phyloP scores from a whole-genome alignment of 2,329 filamentous ascomycete genomes.

The Colletotrichum sp. region DNA sequence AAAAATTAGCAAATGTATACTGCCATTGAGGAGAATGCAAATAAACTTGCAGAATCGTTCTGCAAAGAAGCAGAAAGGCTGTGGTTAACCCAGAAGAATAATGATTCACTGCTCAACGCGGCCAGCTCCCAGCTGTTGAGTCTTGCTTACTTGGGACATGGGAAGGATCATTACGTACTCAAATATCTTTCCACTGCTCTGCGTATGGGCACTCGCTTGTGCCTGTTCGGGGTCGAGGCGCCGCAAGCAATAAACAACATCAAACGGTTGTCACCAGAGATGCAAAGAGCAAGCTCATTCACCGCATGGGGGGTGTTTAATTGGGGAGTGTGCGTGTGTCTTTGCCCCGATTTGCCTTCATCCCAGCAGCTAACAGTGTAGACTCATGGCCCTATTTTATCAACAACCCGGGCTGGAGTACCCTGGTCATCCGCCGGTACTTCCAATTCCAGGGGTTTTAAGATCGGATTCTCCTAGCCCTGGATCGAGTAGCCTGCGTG shows the following conservation, averaged over 20 bases:
- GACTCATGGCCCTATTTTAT: conserved; percentile 34
- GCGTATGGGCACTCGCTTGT: conserved; percentile 32
- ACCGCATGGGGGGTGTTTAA: conserved; percentile 39
- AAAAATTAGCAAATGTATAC: conserved; percentile 38
- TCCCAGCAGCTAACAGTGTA: conserved; percentile 10
- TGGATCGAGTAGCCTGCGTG: neutral
- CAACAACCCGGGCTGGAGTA: conserved; percentile 32
- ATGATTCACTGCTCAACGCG: conserved; percentile 26
- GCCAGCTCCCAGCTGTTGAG: conserved; percentile 37
- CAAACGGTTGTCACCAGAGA: conserved; percentile 23
- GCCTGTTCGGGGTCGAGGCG: conserved; percentile 29
- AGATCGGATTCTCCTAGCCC: neutral
- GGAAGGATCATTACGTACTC: conserved; percentile 37
- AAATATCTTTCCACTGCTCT: conserved; percentile 31
- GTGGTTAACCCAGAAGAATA: conserved; percentile 25
- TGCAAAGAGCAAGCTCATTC: conserved; percentile 9
- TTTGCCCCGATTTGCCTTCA: neutral
- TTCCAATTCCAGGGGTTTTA: conserved; percentile 25
- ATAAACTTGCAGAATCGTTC: conserved; percentile 24
- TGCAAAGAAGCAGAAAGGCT: conserved; percentile 29
- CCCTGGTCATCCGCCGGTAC: neutral
- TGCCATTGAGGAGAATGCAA: conserved; percentile 28
- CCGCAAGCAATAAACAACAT: neutral
- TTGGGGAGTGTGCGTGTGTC: conserved; percentile 38
- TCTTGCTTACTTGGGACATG: conserved; percentile 36